Conservation (phyloP, 1,139 yeast genomes). For the Petasospora rhodanensis region DNA sequence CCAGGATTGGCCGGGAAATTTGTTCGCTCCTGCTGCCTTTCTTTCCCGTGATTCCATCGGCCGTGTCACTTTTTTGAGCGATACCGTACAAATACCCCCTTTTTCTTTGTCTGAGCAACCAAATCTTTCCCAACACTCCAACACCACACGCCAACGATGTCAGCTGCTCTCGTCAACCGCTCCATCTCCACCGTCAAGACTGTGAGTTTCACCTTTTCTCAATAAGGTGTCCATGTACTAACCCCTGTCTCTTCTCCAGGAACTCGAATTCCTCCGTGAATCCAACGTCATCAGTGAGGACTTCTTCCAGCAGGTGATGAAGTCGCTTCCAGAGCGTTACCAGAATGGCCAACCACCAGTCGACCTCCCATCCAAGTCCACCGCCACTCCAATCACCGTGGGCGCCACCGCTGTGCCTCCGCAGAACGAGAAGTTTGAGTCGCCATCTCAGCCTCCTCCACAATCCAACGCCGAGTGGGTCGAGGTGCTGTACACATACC, state of each 20-base stretch:
- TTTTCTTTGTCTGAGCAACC: too few species aligned
- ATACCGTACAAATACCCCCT: too few species aligned
- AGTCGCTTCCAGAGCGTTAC: slow-evolving; percentile 57
- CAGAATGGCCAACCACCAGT: slow-evolving; percentile 51
- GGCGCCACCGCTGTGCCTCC: slow-evolving; percentile 2
- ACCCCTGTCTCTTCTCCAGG: slow-evolving; percentile 31
- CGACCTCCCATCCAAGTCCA: slow-evolving; percentile 26
- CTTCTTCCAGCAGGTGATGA: slow-evolving; percentile 48
- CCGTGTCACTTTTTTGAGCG: too few species aligned
- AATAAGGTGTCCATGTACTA: slow-evolving; percentile 1
- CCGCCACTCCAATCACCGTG: slow-evolving; percentile 19
- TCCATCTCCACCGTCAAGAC: slow-evolving; percentile 68
- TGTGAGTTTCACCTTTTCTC: slow-evolving; percentile 30
- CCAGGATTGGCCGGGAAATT: too few species aligned
- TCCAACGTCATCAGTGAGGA: slow-evolving; percentile 67
- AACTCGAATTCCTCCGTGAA: slow-evolving; percentile 75
- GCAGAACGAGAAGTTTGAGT: slow-evolving; percentile 2
- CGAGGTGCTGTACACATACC: slow-evolving; percentile 70
- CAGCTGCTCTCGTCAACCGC: slow-evolving; percentile 67
- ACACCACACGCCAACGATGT: slow-evolving; percentile 26
- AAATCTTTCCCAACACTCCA: background rate
- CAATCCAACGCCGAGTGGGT: slow-evolving; percentile 34
- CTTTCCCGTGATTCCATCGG: too few species aligned
- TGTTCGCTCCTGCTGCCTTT: too few species aligned
- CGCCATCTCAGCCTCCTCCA: background rate